Evolutionary conservation across 768 basidiomycete genomes (phyloP), one percentile per base, ranked within the genome.

Genomic region (Lentinula boryana): DNA sequence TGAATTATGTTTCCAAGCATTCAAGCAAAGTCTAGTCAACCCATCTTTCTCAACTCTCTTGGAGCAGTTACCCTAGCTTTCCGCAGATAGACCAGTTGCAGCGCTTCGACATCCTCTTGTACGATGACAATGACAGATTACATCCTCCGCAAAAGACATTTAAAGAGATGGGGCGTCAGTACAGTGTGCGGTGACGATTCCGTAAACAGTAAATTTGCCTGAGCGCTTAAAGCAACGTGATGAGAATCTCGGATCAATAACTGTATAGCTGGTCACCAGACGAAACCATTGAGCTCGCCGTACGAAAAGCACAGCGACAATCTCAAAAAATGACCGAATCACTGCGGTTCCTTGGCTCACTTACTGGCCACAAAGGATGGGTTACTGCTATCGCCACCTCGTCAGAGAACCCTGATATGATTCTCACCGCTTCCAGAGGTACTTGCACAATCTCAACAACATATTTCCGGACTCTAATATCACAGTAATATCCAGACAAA

Each of bases 341-440:
- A 72, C 80, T 96, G 74, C 88, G 89, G 73, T 95, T 89, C 80
- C 86, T 96, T 71, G 95, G 95, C 69, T 89, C 93, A 66, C 79
- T 96, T 73, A 80, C 88, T 71, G 95, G 94, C 75, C 93, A 95
- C 86, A 89, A 91, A 72, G 93, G 93, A 80, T 96, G 93, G 93
- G 91, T 99, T 70, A 99, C 96, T 68, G 95, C 97, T 71, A 93
- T 99, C 71, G 97, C 97, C 60, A 97, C 96, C 70, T 93, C 92
- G 63, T 93, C 92, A 66, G 96, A 98, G 83, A 98, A 96, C 81
- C 97, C 95, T 51, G 95, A 99, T 76, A 93, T 97, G 89, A 95
- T 99, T 77, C 79, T 99, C 76, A 97, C 95, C 66, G 94, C 95
- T 66, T 98, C 97, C 64, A 87, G 97, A 80, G 95, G 95, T 97